Base-by-base conservation (phyloP, 1,139 yeast species). In the Candida sp. region DNA sequence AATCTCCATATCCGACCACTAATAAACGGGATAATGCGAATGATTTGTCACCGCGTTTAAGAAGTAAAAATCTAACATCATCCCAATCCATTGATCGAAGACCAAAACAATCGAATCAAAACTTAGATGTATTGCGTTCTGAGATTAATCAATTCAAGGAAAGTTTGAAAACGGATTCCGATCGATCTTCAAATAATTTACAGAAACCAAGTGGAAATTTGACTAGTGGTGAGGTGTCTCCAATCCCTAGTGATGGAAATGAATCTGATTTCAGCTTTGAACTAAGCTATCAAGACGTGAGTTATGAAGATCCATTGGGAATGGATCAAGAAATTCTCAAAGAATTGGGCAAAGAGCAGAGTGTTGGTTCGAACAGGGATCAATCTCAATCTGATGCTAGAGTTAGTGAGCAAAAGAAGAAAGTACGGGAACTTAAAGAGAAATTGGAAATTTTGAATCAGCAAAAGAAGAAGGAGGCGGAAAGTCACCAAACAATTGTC, bases 131-230 rank as follows among this genome's bases (percentile, higher is more conserved):
- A 43, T 62, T 74, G 43, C 55, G 78, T 43, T 60, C 64, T 22
- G 79, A 74, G 52, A 71, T 74, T 45, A 73, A 73, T 49, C 77
- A 73, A 45, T 74, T 73, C 48, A 73, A 73, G 44, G 78, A 73
- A 44, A 70, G 74, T 45, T 60, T 73, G 49, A 62, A 58, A 40
- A 51, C 53, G 12, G 74, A 68, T 19, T 9, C 25, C 3, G 36
- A 38, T 46, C 12, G 32, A 21, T 6, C 35, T 22, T 15, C 30
- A 4, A 39, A 38, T 15, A 42, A 35, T n/a, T 22, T 30, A 4
- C 33, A 38, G 29, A 47, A 46, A 34, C 54, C 56, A 2, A 45
- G 49, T n/a, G 36, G 32, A 32, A 33, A 38, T 15, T n/a, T 11
- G 5, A 15, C 15, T 4, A 22, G 30, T 6, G 32, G 32, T 5